Evolutionary conservation across 2,329 filamentous ascomycete species (phyloP).

Genomic region (Aspergillus tamarii): DNA sequence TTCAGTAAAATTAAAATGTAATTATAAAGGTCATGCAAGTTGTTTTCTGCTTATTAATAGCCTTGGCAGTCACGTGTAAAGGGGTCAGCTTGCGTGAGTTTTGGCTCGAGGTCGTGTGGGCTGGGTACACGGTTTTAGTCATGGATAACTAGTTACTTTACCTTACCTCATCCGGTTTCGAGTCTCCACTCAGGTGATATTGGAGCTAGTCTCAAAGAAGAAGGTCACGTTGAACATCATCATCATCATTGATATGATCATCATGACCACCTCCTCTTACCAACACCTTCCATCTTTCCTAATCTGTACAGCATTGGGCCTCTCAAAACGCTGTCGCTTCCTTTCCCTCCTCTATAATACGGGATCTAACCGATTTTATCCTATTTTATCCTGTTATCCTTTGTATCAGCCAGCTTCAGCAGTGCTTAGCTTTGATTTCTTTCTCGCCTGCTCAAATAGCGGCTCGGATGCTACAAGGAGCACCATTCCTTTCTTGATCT

Average conservation of each 20-base stretch:
- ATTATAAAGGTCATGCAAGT: no score
- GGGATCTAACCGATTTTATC: not conserved
- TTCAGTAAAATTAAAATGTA: no score
- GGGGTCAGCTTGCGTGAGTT: no score
- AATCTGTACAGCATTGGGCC: not conserved
- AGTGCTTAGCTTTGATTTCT: not conserved
- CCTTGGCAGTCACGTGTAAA: no score
- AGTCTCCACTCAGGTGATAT: not conserved
- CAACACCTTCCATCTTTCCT: not conserved
- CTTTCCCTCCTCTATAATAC: not conserved
- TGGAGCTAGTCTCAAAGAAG: not conserved
- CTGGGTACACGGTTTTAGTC: no score
- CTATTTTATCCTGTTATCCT: not conserved
- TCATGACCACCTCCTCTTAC: not conserved
- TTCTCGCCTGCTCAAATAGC: not conserved
- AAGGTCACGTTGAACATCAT: conserved; percentile 1
- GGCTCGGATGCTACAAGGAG: not conserved
- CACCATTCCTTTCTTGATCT: not conserved
- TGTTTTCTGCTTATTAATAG: no score
- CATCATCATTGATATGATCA: not conserved
- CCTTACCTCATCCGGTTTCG: not conserved
- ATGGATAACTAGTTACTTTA: no score
- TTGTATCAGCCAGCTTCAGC: not conserved
- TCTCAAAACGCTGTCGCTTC: not conserved
- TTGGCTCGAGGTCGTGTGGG: no score